Evolutionary conservation across 768 basidiomycete genomes (phyloP), one percentile per base, ranked within the genome.

Genomic region (Mycena indigotica): DNA sequence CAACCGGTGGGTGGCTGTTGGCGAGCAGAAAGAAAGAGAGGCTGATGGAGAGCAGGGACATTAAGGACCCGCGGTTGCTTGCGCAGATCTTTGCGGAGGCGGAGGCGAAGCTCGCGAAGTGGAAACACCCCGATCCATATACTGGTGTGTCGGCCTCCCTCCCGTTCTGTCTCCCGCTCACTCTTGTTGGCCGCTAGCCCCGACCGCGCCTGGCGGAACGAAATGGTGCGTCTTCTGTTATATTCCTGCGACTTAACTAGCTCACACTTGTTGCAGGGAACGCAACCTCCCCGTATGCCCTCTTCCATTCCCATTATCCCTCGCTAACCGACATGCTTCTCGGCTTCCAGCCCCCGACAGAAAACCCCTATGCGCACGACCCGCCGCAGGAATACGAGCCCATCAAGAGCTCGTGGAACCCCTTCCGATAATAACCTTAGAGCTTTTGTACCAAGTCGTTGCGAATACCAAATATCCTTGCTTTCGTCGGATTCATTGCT

Each of bases 121-220:
- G 73, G 67, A 77, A 77, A 54, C 96, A 98, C 70, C 95, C 95
- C 23, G 96, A 98, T 73, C 95, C 96, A 38, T 95, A 94, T 73
- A 88, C 91, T 70, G 74, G 95, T 98, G 73, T 76, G 94, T 86
- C 52, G 25, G n/a, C n/a, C n/a, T n/a, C n/a, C n/a, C n/a, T 23
- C 16, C 17, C 52, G 35, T 55, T 12, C 46, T 50, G 51, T 15
- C 13, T 25, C n/a, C n/a, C n/a, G 28, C 45, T 28, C 49, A 4
- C 46, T 25, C 3, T 28, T 24, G 52, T 29, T 62, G 38, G n/a
- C n/a, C n/a, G n/a, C n/a, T 60, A 98, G 95, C 88, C 57, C 82
- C 95, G 46, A 67, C 82, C 38, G 89, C 86, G 71, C 93, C 93
- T 46, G 93, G 90, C 56, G 95, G 95, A 57, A 94, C 93, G n/a